These are phyloP conservation scores for Kernera saxatilis DNA, from an alignment of 345 rosid genomes.

Conservation along the genomic window DNA sequence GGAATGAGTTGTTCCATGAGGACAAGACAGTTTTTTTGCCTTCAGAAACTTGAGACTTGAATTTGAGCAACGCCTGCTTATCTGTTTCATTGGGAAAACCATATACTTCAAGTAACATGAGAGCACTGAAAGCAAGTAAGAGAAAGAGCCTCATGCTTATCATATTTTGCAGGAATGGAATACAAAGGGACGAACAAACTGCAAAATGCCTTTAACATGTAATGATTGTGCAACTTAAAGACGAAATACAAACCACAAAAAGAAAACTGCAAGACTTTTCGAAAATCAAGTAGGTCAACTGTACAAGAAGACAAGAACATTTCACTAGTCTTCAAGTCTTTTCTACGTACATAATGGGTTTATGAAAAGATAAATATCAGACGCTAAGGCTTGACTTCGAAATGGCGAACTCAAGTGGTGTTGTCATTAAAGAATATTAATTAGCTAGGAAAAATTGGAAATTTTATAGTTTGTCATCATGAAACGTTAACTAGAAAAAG, in stretches of 20 bases:
- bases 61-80: no score
- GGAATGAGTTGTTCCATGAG: slow-evolving; percentile 30
- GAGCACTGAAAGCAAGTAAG: no score
- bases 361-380: neutral
- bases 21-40: neutral
- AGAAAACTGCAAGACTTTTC: neutral
- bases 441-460: no score
- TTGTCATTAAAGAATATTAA: neutral
- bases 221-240: neutral
- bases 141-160: neutral
- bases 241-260: neutral
- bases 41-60: no score
- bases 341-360: neutral
- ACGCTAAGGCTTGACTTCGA: neutral
- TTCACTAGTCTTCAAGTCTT: neutral
- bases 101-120: no score
- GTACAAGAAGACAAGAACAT: neutral
- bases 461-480: no score
- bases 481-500: no score
- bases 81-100: no score
- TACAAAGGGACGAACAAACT: no score
- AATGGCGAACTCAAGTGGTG: neutral
- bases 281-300: neutral
- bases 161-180: neutral
- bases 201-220: neutral